Conservation (phyloP, 768 basidiomycete genomes). For the Vararia minispora region DNA sequence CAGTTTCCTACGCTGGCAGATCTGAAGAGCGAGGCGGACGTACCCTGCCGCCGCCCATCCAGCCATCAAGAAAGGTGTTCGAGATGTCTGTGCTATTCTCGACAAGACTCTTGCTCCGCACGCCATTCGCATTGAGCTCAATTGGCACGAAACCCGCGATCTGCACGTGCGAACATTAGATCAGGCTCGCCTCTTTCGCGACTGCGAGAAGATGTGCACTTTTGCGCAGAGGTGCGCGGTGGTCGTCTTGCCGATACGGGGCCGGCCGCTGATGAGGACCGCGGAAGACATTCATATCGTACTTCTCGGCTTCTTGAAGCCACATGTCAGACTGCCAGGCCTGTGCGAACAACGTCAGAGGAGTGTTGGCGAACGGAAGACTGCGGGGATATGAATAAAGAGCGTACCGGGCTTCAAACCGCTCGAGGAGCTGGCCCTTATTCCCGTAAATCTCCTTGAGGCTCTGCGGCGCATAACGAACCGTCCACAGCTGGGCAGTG, state of each 20-base stretch:
- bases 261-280: constrained; percentile 91
- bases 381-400: too few relatives aligned
- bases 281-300: constrained; percentile 74
- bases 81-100: constrained; percentile 89
- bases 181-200: too few relatives aligned
- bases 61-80: constrained; percentile 83
- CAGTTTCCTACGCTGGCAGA: background rate
- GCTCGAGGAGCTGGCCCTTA: constrained; percentile 70
- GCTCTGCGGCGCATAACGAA: constrained; percentile 82
- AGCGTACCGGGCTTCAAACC: constrained; percentile 80
- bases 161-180: too few relatives aligned
- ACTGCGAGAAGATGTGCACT: too few relatives aligned
- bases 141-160: constrained; percentile 85
- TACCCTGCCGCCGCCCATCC: constrained; percentile 51
- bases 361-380: too few relatives aligned
- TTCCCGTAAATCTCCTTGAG: constrained; percentile 93
- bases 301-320: constrained; percentile 95
- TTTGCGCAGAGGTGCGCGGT: constrained; percentile 89
- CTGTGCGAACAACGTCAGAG: constrained; percentile 34
- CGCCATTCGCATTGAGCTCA: constrained; percentile 93
- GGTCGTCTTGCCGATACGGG: constrained; percentile 97
- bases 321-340: constrained; percentile 57
- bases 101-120: constrained; percentile 91
- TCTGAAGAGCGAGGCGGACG: constrained; percentile 7
- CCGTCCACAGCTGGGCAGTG: constrained; percentile 82